Base-by-base conservation (phyloP, 2,329 filamentous ascomycete species). In the Ophiobolus disseminans region DNA sequence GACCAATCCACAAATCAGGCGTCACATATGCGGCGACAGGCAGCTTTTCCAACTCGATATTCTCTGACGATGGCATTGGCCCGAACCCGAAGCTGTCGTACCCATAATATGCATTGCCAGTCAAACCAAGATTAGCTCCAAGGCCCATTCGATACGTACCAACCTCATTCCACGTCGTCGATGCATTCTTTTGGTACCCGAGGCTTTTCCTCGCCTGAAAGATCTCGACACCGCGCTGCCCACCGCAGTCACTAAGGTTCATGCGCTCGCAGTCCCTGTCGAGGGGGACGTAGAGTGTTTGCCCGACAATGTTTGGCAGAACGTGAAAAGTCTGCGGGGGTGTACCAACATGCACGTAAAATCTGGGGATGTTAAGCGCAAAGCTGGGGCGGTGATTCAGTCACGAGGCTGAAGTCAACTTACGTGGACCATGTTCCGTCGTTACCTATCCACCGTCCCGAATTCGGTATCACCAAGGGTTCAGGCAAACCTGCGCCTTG, bases 51-150 rank as follows among this genome's bases (percentile, higher is more conserved):
- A 50, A 10, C 5, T 69, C 73, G 23, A 65, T 21, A 2, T 22
- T 14, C 16, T 42, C n/a, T 4, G 16, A 19, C 9, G 25, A n/a
- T 32, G n/a, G 16, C 9, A n/a, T 69, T 48, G 77, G 73, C 10
- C 68, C 72, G 19, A 79, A 53, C 4, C 65, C 67, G 1, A 78
- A 69, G 1, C 62, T 71, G 37, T 78, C 72, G 81, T 80, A 60
- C 4, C 84, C 86, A 60, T 86, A 89, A 43, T 84, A 74, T 7
- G 83, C 86, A 63, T 87, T 87, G 35, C 81, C 83, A 2, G 69
- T 72, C 40, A 81, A 75, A 5, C 79, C 80, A 16, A 86, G 72
- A 47, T 84, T 79, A 19, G 58, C 39, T 43, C 80, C 76, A 30
- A 86, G 74, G 20, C 80, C 82, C 21, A 87, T 74, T 56, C 81